Conservation (phyloP, 2,329 filamentous ascomycete genomes). For the Magnaporthiopsis poae region DNA sequence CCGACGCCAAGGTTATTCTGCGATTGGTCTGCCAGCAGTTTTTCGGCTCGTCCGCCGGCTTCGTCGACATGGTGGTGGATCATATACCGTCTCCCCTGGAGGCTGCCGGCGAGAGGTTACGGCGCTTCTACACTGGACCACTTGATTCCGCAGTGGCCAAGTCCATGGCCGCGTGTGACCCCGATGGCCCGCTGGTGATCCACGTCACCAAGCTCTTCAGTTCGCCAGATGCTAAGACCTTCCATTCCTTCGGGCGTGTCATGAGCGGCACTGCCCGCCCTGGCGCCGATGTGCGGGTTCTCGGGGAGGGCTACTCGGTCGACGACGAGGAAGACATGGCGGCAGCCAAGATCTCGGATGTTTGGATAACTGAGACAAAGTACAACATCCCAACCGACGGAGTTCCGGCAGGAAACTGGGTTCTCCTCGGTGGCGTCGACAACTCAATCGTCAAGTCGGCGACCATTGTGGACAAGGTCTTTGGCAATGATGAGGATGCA, state of each 20-base stretch:
- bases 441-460: constrained; percentile 98
- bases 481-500: constrained; percentile 80
- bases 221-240: constrained; percentile 78
- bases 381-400: constrained; percentile 90
- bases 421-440: constrained; percentile 83
- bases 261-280: constrained; percentile 83
- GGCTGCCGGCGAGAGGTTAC: constrained; percentile 64
- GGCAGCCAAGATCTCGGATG: constrained; percentile 69
- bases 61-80: constrained; percentile 88
- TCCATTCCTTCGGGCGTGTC: constrained; percentile 82
- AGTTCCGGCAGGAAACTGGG: constrained; percentile 86
- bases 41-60: constrained; percentile 79
- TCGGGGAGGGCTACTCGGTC: constrained; percentile 89
- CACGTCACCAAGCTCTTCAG: constrained; percentile 91
- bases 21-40: constrained; percentile 89
- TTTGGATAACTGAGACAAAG: constrained; percentile 82
- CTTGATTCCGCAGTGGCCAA: constrained; percentile 69
- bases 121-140: constrained; percentile 86
- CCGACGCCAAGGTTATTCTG: constrained; percentile 79
- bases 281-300: constrained; percentile 73
- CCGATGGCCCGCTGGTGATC: constrained; percentile 83
- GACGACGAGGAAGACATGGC: constrained; percentile 98
- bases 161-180: constrained; percentile 72
- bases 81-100: constrained; percentile 81
- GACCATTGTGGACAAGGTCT: constrained; percentile 69